Conservation (phyloP, 257 asterid species). For the Galeopsis tetrahit region DNA sequence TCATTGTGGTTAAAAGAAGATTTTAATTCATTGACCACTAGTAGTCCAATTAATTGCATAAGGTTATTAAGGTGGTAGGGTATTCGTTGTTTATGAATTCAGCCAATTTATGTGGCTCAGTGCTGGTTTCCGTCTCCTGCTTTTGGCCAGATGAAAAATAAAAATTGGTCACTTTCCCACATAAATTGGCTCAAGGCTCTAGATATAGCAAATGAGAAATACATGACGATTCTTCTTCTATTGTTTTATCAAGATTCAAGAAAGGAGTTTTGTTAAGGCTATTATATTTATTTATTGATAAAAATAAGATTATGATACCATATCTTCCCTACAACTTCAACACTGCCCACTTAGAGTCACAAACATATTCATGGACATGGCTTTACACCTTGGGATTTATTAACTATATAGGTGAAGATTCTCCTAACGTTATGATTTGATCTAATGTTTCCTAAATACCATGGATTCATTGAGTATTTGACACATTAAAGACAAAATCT, state of each 20-base stretch:
- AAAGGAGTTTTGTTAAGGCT: background rate
- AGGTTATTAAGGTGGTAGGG: background rate
- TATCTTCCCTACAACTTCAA: background rate
- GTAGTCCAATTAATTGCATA: background rate
- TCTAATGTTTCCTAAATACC: background rate
- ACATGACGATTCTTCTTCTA: background rate
- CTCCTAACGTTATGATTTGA: background rate
- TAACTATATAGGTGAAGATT: too few species aligned
- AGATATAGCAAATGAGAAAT: too few species aligned
- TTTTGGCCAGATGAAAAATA: background rate
- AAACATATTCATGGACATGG: too few species aligned
- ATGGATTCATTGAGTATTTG: background rate
- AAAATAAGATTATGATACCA: background rate
- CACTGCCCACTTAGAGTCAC: too few species aligned
- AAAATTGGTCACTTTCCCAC: too few species aligned
- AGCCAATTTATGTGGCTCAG: background rate
- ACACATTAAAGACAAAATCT: background rate
- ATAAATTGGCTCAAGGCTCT: too few species aligned
- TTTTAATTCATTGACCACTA: background rate
- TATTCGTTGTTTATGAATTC: background rate
- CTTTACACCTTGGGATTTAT: too few species aligned
- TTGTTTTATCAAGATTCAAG: background rate
- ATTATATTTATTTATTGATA: background rate
- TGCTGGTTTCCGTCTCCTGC: too few species aligned
- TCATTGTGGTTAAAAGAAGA: too few species aligned